phyloP scores from a whole-genome alignment of 176 grass and related monocot species.

The Alloteropsis semialata region DNA sequence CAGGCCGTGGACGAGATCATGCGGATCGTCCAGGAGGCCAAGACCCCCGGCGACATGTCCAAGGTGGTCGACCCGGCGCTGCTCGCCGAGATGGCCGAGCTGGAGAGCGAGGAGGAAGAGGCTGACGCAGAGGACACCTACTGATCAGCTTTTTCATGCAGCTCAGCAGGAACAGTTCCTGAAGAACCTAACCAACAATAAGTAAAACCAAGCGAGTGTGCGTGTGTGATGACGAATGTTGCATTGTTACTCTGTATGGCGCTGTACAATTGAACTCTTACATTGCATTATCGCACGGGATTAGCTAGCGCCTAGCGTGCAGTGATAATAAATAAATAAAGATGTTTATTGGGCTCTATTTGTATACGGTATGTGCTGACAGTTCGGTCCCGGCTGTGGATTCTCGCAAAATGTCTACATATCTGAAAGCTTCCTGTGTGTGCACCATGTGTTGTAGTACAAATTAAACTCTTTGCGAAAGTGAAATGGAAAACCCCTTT shows the following conservation, averaged over 20 bases:
- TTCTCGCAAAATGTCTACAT: no score
- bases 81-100: conserved; percentile 45
- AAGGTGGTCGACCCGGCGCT: conserved; percentile 34
- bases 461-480: not conserved
- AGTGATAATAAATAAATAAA: not conserved
- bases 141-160: conserved; percentile 5
- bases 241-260: not conserved
- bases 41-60: conserved; percentile 46
- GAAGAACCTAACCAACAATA: not conserved
- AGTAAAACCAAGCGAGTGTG: not conserved
- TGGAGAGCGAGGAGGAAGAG: conserved; percentile 54
- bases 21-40: conserved; percentile 79
- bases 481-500: not conserved
- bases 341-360: not conserved
- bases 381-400: no score
- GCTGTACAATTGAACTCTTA: not conserved
- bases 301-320: not conserved
- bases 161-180: not conserved
- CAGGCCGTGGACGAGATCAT: conserved; percentile 85
- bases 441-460: no score
- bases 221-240: not conserved
- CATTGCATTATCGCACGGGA: not conserved
- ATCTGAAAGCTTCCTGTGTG: no score
- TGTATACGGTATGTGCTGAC: not conserved
- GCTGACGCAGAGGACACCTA: conserved; percentile 35